phyloP scores from a whole-genome alignment of 2,329 filamentous ascomycete species.

The Colletotrichum siamense region DNA sequence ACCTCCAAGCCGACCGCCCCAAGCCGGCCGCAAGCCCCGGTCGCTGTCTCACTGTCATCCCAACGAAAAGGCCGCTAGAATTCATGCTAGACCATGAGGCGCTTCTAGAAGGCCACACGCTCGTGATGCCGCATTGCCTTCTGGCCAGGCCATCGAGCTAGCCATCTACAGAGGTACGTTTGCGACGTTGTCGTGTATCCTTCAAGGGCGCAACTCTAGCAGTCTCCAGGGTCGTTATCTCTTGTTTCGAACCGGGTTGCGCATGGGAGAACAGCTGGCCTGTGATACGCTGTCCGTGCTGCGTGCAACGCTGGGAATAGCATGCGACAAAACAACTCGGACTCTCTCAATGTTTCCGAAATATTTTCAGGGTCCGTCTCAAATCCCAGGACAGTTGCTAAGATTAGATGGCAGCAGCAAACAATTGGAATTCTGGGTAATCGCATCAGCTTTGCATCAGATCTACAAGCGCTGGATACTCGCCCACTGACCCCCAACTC shows the following conservation, averaged over 20 bases:
- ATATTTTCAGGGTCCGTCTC: not conserved
- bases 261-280: slow-evolving; percentile 6
- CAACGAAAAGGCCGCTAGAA: not conserved
- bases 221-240: not conserved
- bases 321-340: not conserved
- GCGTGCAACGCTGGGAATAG: slow-evolving; percentile 12
- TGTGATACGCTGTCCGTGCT: slow-evolving; percentile 8
- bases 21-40: not conserved
- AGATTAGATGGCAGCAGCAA: slow-evolving; percentile 2
- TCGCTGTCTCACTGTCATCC: not conserved
- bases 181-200: not conserved
- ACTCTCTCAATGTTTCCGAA: not conserved
- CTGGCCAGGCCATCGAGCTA: not conserved
- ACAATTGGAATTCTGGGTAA: not conserved
- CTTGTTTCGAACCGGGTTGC: not conserved
- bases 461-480: not conserved
- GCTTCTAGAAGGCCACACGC: slow-evolving; percentile 1
- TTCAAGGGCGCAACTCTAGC: not conserved
- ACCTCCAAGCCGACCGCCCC: not conserved
- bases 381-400: not conserved
- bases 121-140: not conserved
- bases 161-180: too few species aligned
- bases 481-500: not conserved
- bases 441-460: not conserved
- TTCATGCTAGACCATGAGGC: not conserved